phyloP scores from a whole-genome alignment of 2,329 filamentous ascomycete genomes.

The Scedosporium minutisporum region DNA sequence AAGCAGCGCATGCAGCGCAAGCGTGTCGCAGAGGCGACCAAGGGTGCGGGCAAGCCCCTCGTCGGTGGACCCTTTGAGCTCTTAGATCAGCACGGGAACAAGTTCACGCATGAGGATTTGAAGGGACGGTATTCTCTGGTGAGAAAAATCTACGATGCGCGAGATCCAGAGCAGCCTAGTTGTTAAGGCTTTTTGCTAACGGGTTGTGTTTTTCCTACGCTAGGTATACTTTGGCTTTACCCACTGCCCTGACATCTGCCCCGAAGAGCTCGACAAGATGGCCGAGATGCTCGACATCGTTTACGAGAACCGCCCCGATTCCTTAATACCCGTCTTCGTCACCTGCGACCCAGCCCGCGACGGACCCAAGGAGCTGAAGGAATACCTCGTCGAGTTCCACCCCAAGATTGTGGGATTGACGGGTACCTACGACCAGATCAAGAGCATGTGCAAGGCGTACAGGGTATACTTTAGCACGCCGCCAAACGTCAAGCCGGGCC shows the following conservation, averaged over 20 bases:
- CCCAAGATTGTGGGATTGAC: conserved; percentile 77
- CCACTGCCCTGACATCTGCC: conserved; percentile 97
- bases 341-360: conserved; percentile 93
- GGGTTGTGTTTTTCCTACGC: neutral
- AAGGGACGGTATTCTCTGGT: conserved; percentile 79
- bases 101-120: conserved; percentile 70
- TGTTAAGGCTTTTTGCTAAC: neutral
- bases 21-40: conserved; percentile 81
- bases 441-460: conserved; percentile 89
- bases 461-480: conserved; percentile 96
- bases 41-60: conserved; percentile 86
- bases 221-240: conserved; percentile 98
- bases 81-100: conserved; percentile 69
- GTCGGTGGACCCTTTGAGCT: conserved; percentile 82
- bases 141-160: conserved; percentile 16
- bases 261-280: conserved; percentile 99
- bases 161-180: no score
- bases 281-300: conserved; percentile 80
- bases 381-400: conserved; percentile 88
- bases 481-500: conserved; percentile 74
- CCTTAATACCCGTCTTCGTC: conserved; percentile 76
- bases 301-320: conserved; percentile 37
- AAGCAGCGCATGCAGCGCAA: conserved; percentile 86
- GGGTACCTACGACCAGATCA: conserved; percentile 87
- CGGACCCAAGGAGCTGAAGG: conserved; percentile 71